phyloP scores from a whole-genome alignment of 192 early-diverging fungal species.

The Kickxella alabastrina region DNA sequence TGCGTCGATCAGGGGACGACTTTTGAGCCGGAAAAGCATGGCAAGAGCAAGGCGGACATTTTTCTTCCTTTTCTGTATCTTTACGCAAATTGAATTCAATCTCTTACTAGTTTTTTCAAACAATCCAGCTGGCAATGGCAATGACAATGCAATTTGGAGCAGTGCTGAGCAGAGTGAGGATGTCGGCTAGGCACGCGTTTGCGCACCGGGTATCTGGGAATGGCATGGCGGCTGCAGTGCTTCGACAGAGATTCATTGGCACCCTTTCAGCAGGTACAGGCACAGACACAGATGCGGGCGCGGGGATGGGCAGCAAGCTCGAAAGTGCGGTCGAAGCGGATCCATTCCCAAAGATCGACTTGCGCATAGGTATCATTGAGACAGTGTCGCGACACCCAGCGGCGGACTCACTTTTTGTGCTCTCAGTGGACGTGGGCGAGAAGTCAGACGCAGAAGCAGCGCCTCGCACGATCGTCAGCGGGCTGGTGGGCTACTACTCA shows the following conservation, averaged over 20 bases:
- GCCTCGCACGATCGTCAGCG: constrained; percentile 24
- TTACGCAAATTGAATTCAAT: background rate
- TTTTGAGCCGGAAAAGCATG: background rate
- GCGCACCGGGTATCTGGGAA: too few species aligned
- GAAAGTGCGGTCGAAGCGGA: too few species aligned
- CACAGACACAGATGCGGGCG: too few species aligned
- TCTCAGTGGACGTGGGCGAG: constrained; percentile 25
- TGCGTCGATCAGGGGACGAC: constrained; percentile 10
- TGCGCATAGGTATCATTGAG: constrained; percentile 18
- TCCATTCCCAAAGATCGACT: constrained; percentile 13
- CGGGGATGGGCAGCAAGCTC: too few species aligned
- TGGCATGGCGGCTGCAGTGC: too few species aligned
- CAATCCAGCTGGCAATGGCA: too few species aligned
- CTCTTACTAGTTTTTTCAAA: too few species aligned
- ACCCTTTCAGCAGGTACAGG: too few species aligned
- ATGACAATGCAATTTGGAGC: too few species aligned
- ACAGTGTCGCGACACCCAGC: constrained; percentile 10
- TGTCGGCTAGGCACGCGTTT: too few species aligned
- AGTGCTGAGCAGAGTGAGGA: too few species aligned
- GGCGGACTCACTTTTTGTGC: constrained; percentile 24
- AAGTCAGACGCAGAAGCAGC: background rate
- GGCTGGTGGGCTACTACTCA: constrained; percentile 24
- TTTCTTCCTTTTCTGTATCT: background rate
- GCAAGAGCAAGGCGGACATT: background rate
- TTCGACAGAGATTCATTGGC: too few species aligned